Evolutionary conservation across 371 early-diverging fungal genomes (phyloP).

Genomic region (Mucor mucedo): DNA sequence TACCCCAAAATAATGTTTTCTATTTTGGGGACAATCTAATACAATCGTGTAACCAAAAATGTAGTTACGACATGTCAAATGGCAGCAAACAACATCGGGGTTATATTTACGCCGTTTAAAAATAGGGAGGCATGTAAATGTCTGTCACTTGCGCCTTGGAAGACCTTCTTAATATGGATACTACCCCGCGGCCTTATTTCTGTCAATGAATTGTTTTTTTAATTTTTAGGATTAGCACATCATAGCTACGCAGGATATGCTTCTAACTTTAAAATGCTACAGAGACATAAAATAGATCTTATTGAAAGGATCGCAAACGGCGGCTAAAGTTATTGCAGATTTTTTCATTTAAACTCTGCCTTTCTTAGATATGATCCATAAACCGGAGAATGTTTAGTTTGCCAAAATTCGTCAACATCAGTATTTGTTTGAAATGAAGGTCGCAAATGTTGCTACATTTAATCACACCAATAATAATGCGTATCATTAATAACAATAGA

Average conservation of each 20-base stretch:
- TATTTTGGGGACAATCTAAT: conserved; percentile 22
- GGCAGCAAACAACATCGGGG: background rate
- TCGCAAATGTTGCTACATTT: too few species aligned
- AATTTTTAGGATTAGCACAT: background rate
- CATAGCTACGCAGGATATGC: background rate
- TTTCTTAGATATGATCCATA: too few species aligned
- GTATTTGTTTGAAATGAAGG: too few species aligned
- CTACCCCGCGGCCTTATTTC: conserved; percentile 20
- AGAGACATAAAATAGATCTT: too few species aligned
- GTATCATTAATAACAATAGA: too few species aligned
- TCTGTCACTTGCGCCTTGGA: conserved; percentile 15
- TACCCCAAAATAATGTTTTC: conserved; percentile 22
- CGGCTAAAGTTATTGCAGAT: too few species aligned
- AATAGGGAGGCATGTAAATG: background rate
- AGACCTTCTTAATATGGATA: conserved; percentile 16
- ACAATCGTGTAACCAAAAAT: conserved; percentile 7
- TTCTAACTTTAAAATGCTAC: too few species aligned
- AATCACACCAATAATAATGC: too few species aligned
- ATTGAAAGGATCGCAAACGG: too few species aligned
- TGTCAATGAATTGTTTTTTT: background rate
- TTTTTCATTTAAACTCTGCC: too few species aligned
- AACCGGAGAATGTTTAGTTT: too few species aligned
- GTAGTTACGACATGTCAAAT: background rate
- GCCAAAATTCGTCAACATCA: too few species aligned
- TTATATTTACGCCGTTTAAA: background rate